Evolutionary conservation across 2,329 filamentous ascomycete genomes (phyloP), one percentile per base, ranked within the genome.

Genomic region (Aspergillus aculeatinus): DNA sequence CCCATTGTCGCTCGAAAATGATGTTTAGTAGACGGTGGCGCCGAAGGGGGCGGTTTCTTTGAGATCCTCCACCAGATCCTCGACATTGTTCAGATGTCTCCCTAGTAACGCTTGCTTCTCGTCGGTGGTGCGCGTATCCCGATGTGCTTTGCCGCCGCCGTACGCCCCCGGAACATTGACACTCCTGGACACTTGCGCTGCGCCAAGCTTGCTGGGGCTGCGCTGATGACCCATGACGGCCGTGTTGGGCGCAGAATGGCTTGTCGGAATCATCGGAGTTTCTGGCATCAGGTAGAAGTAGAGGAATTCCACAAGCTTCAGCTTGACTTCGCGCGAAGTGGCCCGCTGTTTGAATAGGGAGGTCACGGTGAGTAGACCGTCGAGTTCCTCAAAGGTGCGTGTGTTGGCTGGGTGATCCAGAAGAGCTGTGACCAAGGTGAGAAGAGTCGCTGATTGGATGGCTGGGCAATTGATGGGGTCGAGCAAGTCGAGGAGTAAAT

Each of bases 271-370:
- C 19, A 73, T 73, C 1, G 81, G 87, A 0, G 85, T 86, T 78
- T 99, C 95, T 54, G 94, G 93, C 89, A 98, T 96, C 68, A 99
- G 88, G 77, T 98, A 99, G 77, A 98, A 98, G 81, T 98, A 98
- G 55, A 99, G 80, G 73, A 98, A 98, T 76, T 98, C 95, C 67
- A 97, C 89, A n/a, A 96, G 86, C 76, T 96, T 95, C 72, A 96
- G 85, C 80, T 96, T 97, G 66, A 98, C 93, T 69, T 94, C 91
- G 63, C 92, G 87, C 25, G 87, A 87, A 3, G 94, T 97, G 65
- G 88, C 87, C 62, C 92, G 88, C 64, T 89, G 90, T 77, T 96
- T 96, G 85, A 98, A 97, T 53, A 98, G 84, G 10, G 90, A 94
- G 2, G 94, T 96, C 50, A 98, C 87, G 1, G 92, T 95, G 47